Evolutionary conservation across 768 basidiomycete genomes (phyloP).

Genomic region (Termitomyces sp.): DNA sequence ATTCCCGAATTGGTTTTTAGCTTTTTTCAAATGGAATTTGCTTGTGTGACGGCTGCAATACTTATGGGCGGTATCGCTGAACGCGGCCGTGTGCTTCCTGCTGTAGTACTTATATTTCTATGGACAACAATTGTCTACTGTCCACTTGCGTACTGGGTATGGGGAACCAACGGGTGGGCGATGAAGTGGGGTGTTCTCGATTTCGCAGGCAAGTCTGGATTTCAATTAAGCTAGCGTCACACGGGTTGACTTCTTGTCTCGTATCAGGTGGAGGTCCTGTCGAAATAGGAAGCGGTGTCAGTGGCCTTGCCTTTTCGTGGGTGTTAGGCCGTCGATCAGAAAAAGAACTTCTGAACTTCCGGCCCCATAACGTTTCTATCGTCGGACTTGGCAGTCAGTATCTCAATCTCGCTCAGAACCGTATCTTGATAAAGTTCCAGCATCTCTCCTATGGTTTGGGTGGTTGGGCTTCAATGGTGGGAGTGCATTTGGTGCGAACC

Average conservation of each 20-base stretch:
- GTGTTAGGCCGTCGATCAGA: conserved; percentile 79
- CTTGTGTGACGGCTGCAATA: conserved; percentile 74
- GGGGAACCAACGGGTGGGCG: conserved; percentile 80
- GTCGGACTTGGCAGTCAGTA: conserved; percentile 68
- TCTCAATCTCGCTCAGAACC: neutral
- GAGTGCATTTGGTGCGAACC: conserved; percentile 81
- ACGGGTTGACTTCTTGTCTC: neutral
- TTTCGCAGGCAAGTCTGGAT: conserved; percentile 59
- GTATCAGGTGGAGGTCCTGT: conserved; percentile 74
- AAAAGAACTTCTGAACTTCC: conserved; percentile 68
- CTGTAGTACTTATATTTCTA: conserved; percentile 73
- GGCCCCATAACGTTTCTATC: conserved; percentile 83
- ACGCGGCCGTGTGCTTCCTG: conserved; percentile 77
- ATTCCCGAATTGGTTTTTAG: conserved; percentile 81
- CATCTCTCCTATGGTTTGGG: conserved; percentile 84
- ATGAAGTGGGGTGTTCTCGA: conserved; percentile 82
- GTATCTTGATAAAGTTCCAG: conserved; percentile 14
- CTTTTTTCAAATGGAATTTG: conserved; percentile 87
- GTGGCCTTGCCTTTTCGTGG: conserved; percentile 82
- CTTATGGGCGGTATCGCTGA: conserved; percentile 81
- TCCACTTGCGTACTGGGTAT: conserved; percentile 82
- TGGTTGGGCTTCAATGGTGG: conserved; percentile 92
- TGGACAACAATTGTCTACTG: conserved; percentile 90
- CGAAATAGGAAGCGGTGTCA: conserved; percentile 81
- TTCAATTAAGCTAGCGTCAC: neutral